Conservation (phyloP, 306 rosid species). For the Trifolium fragiferum region DNA sequence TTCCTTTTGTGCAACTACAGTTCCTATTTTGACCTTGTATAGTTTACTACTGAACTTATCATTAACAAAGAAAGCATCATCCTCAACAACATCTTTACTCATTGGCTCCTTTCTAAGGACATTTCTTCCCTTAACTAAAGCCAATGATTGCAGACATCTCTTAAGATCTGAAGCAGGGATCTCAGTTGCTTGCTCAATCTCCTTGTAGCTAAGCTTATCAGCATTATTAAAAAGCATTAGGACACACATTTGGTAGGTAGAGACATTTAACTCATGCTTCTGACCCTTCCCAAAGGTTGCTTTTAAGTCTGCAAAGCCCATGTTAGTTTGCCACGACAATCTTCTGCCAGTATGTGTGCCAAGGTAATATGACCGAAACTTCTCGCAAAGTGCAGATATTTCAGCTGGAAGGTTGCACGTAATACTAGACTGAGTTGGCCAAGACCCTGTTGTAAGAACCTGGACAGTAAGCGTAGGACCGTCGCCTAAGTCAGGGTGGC, state of each 20-base stretch:
- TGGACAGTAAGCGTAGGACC: constrained; percentile 91
- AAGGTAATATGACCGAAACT: constrained; percentile 82
- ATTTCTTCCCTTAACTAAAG: constrained; percentile 90
- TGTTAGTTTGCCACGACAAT: constrained; percentile 93
- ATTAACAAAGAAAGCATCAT: constrained; percentile 75
- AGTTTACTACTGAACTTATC: constrained; percentile 88
- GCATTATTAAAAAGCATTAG: constrained; percentile 86
- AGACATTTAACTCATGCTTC: constrained; percentile 92
- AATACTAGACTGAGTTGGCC: constrained; percentile 90
- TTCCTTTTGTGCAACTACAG: constrained; percentile 93
- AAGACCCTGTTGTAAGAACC: constrained; percentile 93
- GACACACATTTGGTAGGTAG: constrained; percentile 94
- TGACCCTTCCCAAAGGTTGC: constrained; percentile 94
- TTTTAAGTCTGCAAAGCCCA: constrained; percentile 91
- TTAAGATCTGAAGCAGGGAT: constrained; percentile 80
- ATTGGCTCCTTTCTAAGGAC: constrained; percentile 92
- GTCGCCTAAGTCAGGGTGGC: constrained; percentile 71
- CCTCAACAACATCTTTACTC: constrained; percentile 89
- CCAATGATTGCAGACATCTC: constrained; percentile 94
- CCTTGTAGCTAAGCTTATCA: constrained; percentile 77
- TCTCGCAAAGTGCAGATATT: constrained; percentile 83
- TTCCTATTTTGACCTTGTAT: constrained; percentile 92
- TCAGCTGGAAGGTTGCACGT: constrained; percentile 93
- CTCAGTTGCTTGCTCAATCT: constrained; percentile 90
- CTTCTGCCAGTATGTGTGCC: constrained; percentile 96